A percentile compares a stretch with the other conserved stretches of the same genome.
phyloP scores from a whole-genome alignment of 1,284 basidiomycete species.

The Pseudozyma hubeiensis region DNA sequence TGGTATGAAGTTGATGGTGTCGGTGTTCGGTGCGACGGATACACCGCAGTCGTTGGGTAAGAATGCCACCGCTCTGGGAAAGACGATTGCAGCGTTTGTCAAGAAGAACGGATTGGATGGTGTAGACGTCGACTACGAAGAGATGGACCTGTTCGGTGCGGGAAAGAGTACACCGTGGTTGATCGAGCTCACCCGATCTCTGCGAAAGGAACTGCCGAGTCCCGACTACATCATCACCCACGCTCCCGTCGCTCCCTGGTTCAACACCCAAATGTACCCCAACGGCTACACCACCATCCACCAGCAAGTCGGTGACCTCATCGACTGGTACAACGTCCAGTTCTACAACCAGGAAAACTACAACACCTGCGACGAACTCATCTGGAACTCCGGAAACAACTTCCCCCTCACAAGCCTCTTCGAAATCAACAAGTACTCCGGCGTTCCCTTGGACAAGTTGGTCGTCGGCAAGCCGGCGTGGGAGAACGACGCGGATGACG shows the following conservation, averaged over 20 bases:
- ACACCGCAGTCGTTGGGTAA: conserved; percentile 70
- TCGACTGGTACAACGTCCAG: conserved; percentile 72
- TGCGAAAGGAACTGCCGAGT: conserved; percentile 70
- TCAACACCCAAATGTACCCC: conserved; percentile 35
- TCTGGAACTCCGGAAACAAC: conserved; percentile 72
- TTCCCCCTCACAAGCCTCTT: conserved; percentile 75
- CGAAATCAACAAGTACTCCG: conserved; percentile 74
- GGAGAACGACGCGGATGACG: conserved; percentile 73
- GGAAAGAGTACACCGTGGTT: conserved; percentile 43
- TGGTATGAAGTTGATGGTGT: conserved; percentile 69
- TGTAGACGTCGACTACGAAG: conserved; percentile 75
- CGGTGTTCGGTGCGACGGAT: conserved; percentile 72
- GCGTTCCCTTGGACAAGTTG: conserved; percentile 73
- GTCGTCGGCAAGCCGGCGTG: conserved; percentile 77
- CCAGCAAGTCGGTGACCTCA: conserved; percentile 44
- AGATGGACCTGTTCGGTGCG: conserved; percentile 64
- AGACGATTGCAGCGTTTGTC: conserved; percentile 68
- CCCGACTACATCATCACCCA: conserved; percentile 66
- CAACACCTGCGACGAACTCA: conserved; percentile 69
- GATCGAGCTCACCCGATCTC: conserved; percentile 70
- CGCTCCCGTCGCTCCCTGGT: conserved; percentile 64
- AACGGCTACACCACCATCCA: conserved; percentile 45
- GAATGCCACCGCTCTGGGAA: conserved; percentile 33
- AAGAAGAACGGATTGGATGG: conserved; percentile 73
- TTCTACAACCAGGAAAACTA: conserved; percentile 59